Evolutionary conservation across 768 basidiomycete genomes (phyloP), one percentile per base, ranked within the genome.

Genomic region (Tulasnella sp.): DNA sequence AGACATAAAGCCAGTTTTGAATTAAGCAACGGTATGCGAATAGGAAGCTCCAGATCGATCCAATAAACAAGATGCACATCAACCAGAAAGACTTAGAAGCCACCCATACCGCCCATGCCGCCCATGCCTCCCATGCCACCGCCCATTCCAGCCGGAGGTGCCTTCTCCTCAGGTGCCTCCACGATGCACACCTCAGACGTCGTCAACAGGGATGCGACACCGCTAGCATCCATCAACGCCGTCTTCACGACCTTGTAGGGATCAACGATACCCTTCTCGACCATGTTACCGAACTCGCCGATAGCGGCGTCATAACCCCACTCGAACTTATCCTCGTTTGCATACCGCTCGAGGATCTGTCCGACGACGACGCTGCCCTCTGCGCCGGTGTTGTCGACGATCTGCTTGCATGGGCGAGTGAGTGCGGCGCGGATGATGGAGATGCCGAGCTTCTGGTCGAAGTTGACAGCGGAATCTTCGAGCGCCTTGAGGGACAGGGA

Each of bases 381-480:
- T 73, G 96, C 92, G 38, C 94, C 95, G 1, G 95, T 94, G 70
- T 98, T 98, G 70, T 79, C 78, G 60, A 93, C 81, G 71, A 98
- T 98, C 1, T 88, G 87, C 47, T 91, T 85, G 11, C 86, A 79
- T 4, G 95, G 95, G 59, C 83, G 77, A 19, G 83, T 80, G 64
- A 98, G 74, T 19, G 94, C 93, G 27, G 88, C 83, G 30, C 85
- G 83, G 72, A 96, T 88, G 73, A 96, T 97, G 62, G 83, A 80
- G 23, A 97, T 89, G 66, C 95, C 95, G 59, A 99, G 88, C 67
- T 92, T 85, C 69, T 97, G 94, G 76, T 98, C 95, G 68, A 98
- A 98, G 87, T 97, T 97, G 72, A 76, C 73, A 19, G 58, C 58
- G 24, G 29, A 0, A 87, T 90, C 19, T 79, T 72, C 58, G 68